phyloP scores from a whole-genome alignment of 371 early-diverging fungal species.

The Mortierella sp. region DNA sequence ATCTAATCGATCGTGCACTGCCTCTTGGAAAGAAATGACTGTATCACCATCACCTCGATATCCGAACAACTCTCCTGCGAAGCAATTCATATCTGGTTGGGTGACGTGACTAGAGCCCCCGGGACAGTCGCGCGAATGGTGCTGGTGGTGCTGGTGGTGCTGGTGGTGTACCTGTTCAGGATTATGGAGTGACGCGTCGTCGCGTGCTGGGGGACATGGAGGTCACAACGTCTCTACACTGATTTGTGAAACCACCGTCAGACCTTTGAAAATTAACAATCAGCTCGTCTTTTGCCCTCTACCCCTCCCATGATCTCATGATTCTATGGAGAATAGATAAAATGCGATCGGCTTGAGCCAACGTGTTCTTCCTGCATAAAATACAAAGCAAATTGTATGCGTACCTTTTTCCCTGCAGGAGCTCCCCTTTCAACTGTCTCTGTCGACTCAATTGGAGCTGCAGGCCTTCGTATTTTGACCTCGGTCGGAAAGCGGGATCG shows the following conservation, averaged over 20 bases:
- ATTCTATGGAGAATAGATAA: slow-evolving; percentile 25
- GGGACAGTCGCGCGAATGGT: too few relatives aligned
- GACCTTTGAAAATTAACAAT: neutral
- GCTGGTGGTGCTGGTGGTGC: too few relatives aligned
- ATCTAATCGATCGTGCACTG: too few relatives aligned
- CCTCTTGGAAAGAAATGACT: too few relatives aligned
- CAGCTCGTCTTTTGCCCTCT: neutral
- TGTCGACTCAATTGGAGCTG: slow-evolving; percentile 31
- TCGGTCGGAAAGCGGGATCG: slow-evolving; percentile 34
- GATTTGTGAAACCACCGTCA: neutral
- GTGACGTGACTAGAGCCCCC: neutral
- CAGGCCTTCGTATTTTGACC: slow-evolving; percentile 21
- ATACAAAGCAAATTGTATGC: slow-evolving; percentile 47
- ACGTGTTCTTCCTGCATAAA: slow-evolving; percentile 50
- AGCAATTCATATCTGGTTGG: neutral
- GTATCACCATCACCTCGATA: too few relatives aligned
- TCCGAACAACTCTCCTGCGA: too few relatives aligned
- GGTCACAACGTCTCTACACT: neutral
- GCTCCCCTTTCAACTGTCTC: slow-evolving; percentile 44
- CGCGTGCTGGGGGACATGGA: too few relatives aligned
- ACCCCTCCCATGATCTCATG: neutral
- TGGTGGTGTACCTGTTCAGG: too few relatives aligned
- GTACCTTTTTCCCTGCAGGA: slow-evolving; percentile 40
- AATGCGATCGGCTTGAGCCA: slow-evolving; percentile 49
- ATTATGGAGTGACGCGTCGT: too few relatives aligned